These are phyloP conservation scores for Linum trigynum DNA, from an alignment of 345 rosid species.

Conservation along the genomic window DNA sequence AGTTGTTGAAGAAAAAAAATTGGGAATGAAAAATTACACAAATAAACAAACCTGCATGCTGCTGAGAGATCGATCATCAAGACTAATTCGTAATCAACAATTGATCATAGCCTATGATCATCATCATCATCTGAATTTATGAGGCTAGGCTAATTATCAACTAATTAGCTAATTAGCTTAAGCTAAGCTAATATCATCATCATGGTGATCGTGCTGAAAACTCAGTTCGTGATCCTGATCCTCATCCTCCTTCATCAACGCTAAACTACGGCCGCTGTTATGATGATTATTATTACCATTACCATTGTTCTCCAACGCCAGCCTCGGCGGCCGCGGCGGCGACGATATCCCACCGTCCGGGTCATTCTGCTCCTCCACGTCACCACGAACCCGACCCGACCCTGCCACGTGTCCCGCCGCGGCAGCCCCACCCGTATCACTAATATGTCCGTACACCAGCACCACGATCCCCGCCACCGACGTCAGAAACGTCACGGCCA, in stretches of 20 bases:
- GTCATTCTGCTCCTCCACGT: background rate
- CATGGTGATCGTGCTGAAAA: background rate
- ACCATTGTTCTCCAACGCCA: background rate
- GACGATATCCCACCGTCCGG: background rate
- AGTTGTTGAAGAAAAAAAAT: background rate
- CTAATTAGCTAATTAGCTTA: background rate
- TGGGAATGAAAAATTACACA: background rate
- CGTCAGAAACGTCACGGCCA: slow-evolving; percentile 28
- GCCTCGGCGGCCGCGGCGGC: background rate
- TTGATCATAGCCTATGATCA: background rate
- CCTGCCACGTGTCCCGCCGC: slow-evolving; percentile 31
- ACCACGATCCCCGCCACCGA: slow-evolving; percentile 25
- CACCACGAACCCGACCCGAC: background rate
- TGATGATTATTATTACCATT: too few relatives aligned
- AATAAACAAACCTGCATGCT: background rate
- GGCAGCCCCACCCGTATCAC: slow-evolving; percentile 42
- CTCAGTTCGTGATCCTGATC: background rate
- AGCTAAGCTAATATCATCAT: background rate
- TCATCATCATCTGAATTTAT: background rate
- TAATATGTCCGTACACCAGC: slow-evolving; percentile 41
- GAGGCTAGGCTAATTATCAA: background rate
- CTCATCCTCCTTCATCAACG: background rate
- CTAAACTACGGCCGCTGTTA: background rate
- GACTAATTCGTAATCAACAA: background rate
- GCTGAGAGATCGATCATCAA: too few relatives aligned